phyloP scores from a whole-genome alignment of 352 stramenopile species.

The Phytopythium boreale region DNA sequence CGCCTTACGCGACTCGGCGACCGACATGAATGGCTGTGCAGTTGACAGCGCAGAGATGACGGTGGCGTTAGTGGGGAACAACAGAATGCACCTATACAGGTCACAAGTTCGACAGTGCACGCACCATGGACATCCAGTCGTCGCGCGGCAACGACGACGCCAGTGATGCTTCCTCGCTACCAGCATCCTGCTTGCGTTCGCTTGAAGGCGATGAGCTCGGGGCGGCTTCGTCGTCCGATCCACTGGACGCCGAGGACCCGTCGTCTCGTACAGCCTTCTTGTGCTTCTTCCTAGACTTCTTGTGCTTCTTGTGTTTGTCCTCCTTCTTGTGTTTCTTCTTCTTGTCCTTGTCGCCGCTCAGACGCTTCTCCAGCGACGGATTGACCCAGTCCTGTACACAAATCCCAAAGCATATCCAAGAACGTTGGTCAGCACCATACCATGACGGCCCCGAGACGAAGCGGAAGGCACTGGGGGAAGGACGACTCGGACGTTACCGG shows the following conservation, averaged over 20 bases:
- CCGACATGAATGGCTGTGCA: conserved; percentile 45
- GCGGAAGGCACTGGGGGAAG: not conserved
- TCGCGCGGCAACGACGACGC: conserved; percentile 41
- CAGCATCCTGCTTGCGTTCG: not conserved
- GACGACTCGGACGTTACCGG: conserved; percentile 10
- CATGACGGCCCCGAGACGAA: not conserved
- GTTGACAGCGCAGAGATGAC: not conserved
- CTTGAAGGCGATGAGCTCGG: not conserved
- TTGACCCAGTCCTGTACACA: conserved; percentile 36
- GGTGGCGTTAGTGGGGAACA: not conserved
- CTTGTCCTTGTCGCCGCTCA: conserved; percentile 10
- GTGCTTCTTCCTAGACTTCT: conserved; percentile 33
- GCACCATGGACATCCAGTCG: conserved; percentile 81
- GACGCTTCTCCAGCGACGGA: conserved; percentile 32
- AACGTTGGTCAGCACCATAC: not conserved
- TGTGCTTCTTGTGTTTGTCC: conserved; percentile 28
- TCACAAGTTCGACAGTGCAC: not conserved
- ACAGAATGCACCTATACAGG: not conserved
- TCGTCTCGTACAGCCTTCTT: conserved; percentile 31
- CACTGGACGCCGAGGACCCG: conserved; percentile 10
- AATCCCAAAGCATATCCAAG: too few relatives aligned
- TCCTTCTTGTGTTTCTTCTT: conserved; percentile 24
- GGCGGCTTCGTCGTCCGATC: conserved; percentile 16
- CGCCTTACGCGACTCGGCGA: conserved; percentile 14
- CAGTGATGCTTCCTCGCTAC: not conserved